A percentile compares a stretch with the other conserved stretches of the same genome.
These are phyloP conservation scores for Elaeis guineensis DNA, from an alignment of 176 grass and related monocot genomes.

Conservation along the genomic window DNA sequence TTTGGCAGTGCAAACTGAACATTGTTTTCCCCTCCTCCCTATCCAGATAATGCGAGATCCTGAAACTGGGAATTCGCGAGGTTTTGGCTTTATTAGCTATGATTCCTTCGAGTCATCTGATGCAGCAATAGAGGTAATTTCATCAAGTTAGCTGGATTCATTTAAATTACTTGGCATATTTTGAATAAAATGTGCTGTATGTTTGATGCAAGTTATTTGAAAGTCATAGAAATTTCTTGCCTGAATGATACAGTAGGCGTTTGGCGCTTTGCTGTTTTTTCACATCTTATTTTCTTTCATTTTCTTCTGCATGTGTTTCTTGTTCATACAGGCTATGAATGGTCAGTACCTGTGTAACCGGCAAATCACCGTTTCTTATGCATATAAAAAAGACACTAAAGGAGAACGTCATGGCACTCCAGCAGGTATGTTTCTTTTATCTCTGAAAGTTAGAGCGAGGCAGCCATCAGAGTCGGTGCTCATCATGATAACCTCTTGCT, in stretches of 20 bases:
- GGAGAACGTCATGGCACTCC: slow-evolving; percentile 88
- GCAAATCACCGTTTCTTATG: slow-evolving; percentile 89
- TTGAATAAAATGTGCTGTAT: too few species aligned
- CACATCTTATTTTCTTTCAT: background rate
- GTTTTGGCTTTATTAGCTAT: slow-evolving; percentile 96
- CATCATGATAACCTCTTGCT: too few species aligned
- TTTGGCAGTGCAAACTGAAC: background rate
- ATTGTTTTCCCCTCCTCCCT: background rate
- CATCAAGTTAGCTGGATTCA: background rate
- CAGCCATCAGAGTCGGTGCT: too few species aligned
- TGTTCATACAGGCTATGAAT: slow-evolving; percentile 59
- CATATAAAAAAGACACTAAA: slow-evolving; percentile 92
- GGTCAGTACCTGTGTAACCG: slow-evolving; percentile 84
- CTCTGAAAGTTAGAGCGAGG: background rate
- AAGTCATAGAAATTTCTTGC: too few species aligned
- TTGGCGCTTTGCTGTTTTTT: too few species aligned
- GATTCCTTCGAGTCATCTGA: slow-evolving; percentile 98
- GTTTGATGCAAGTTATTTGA: too few species aligned
- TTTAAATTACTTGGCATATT: too few species aligned
- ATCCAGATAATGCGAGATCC: slow-evolving; percentile 92
- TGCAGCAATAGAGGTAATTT: slow-evolving; percentile 80
- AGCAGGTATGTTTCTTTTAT: slow-evolving; percentile 40
- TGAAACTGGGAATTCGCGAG: slow-evolving; percentile 90
- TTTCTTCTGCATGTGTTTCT: slow-evolving; percentile 15
- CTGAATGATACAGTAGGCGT: too few species aligned